These are phyloP conservation scores for Acorus gramineus DNA, from an alignment of 106 monocot genomes.

Conservation along the genomic window DNA sequence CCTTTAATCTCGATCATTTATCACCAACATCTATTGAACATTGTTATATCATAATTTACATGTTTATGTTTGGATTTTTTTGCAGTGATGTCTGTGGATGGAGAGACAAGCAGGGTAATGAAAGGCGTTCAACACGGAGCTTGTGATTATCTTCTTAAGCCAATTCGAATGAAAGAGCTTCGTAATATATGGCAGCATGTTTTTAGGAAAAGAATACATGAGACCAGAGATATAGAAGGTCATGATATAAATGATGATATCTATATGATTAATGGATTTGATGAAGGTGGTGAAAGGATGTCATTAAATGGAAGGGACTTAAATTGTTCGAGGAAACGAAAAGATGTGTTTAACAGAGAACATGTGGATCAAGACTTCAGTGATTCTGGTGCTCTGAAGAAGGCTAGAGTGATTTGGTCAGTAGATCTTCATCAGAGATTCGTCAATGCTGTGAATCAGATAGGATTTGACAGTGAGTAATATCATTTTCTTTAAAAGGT, in stretches of 20 bases:
- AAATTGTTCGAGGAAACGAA: conserved; percentile 43
- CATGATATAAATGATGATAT: conserved; percentile 53
- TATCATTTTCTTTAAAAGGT: not conserved
- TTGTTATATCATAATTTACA: too few species aligned
- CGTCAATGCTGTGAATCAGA: conserved; percentile 89
- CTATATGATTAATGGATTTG: conserved; percentile 33
- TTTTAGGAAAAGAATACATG: conserved; percentile 82
- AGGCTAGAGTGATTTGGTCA: conserved; percentile 93
- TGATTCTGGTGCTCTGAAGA: conserved; percentile 55
- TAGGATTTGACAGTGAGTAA: conserved; percentile 89
- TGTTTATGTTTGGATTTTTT: conserved; percentile 1
- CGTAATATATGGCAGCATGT: conserved; percentile 97
- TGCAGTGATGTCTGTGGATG: conserved; percentile 99
- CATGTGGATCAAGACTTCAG: conserved; percentile 43
- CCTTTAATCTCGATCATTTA: not conserved
- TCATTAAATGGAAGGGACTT: conserved; percentile 27
- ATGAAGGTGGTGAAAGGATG: conserved; percentile 51
- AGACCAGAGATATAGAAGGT: conserved; percentile 69
- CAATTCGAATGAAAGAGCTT: conserved; percentile 92
- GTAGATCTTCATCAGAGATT: conserved; percentile 93
- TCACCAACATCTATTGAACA: not conserved
- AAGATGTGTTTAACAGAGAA: conserved; percentile 52
- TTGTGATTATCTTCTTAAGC: conserved; percentile 93
- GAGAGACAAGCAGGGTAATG: conserved; percentile 97
- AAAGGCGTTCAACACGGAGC: conserved; percentile 98